phyloP scores from a whole-genome alignment of 768 basidiomycete species.

The Rhodotorula sphaerocarpa region DNA sequence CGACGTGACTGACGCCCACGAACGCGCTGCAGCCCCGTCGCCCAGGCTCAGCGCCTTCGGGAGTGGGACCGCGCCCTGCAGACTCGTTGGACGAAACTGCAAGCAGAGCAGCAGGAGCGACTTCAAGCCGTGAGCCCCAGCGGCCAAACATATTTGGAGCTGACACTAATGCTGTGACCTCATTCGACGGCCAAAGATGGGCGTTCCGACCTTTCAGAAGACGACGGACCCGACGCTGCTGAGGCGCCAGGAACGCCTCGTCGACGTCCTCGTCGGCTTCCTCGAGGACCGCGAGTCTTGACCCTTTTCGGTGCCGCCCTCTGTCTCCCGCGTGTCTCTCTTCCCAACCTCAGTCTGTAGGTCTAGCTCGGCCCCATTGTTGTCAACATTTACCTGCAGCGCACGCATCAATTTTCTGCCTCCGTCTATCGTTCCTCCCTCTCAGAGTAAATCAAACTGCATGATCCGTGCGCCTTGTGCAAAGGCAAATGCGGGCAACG shows the following conservation, averaged over 20 bases:
- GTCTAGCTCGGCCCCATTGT: too few relatives aligned
- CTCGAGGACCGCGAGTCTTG: conserved; percentile 22
- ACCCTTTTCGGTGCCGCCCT: too few relatives aligned
- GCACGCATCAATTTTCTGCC: too few relatives aligned
- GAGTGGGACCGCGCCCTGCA: conserved; percentile 19
- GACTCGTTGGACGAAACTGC: conserved; percentile 13
- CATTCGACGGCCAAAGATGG: conserved; percentile 1
- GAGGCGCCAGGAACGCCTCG: conserved; percentile 27
- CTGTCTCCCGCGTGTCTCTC: too few relatives aligned
- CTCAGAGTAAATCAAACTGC: too few relatives aligned
- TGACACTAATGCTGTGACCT: too few relatives aligned
- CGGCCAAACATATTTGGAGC: too few relatives aligned
- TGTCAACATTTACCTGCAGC: too few relatives aligned
- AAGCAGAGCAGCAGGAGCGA: conserved; percentile 16
- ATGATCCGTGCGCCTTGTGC: too few relatives aligned
- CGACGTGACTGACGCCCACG: background rate
- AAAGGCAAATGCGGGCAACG: too few relatives aligned
- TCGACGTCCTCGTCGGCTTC: conserved; percentile 31
- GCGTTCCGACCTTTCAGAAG: conserved; percentile 27
- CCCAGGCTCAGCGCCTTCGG: background rate
- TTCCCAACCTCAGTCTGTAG: too few relatives aligned
- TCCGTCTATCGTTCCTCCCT: too few relatives aligned
- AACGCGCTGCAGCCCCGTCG: background rate
- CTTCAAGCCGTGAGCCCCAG: conserved; percentile 6
- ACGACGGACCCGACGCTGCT: conserved; percentile 18